Conservation (phyloP, 352 stramenopile genomes). For the Pythium periplocum region DNA sequence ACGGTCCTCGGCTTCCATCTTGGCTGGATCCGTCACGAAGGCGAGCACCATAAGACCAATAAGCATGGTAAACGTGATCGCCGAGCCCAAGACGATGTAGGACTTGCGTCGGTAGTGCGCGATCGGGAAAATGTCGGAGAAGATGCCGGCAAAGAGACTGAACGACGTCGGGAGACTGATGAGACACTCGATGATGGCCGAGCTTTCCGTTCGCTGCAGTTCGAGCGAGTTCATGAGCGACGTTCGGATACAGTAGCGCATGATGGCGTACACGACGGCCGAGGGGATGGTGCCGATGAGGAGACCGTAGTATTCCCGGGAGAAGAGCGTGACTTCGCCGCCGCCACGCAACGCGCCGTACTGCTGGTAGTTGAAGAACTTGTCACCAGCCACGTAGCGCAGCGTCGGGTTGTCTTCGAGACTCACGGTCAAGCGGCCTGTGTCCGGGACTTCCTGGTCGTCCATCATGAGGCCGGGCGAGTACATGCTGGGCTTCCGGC, state of each 20-base stretch:
- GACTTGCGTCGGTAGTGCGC: conserved; percentile 83
- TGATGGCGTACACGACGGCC: conserved; percentile 52
- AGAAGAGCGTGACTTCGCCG: conserved; percentile 59
- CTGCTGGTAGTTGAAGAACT: conserved; percentile 66
- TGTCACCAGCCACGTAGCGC: conserved; percentile 39
- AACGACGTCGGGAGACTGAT: conserved; percentile 86
- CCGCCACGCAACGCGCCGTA: conserved; percentile 61
- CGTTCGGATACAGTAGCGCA: conserved; percentile 61
- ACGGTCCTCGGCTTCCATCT: conserved; percentile 22
- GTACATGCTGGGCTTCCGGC: background rate
- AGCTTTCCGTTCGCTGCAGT: conserved; percentile 44
- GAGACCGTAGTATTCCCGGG: conserved; percentile 43
- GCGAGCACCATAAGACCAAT: conserved; percentile 34
- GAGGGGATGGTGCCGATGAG: conserved; percentile 49
- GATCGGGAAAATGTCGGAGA: conserved; percentile 87
- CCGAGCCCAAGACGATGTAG: conserved; percentile 84
- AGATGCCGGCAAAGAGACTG: conserved; percentile 79
- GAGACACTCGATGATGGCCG: conserved; percentile 57
- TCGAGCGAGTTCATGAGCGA: conserved; percentile 64
- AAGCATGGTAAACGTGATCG: conserved; percentile 49
- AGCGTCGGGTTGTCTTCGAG: conserved; percentile 14
- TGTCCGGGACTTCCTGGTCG: background rate
- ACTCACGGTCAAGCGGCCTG: conserved; percentile 11
- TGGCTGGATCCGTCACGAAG: conserved; percentile 40
- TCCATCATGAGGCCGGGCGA: conserved; percentile 9